Evolutionary conservation across 306 rosid species (phyloP).

Genomic region (Acacia acuminata): DNA sequence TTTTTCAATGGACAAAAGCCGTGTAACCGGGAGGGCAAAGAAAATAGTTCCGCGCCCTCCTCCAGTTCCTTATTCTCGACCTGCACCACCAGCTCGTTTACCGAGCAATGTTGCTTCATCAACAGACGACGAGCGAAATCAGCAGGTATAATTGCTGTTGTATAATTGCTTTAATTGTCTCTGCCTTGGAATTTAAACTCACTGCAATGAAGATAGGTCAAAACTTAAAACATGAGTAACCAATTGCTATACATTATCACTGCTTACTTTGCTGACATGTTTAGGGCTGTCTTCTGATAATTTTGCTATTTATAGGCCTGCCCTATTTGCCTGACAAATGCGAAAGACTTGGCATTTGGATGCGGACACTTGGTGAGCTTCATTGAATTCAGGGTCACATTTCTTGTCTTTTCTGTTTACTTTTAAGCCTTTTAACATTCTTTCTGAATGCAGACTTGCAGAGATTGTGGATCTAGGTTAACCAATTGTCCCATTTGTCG

Average conservation of each 20-base stretch:
- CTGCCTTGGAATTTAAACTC: not conserved
- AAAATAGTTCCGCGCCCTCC: conserved; percentile 68
- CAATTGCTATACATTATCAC: not conserved
- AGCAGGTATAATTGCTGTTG: conserved; percentile 42
- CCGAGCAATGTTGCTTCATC: conserved; percentile 40
- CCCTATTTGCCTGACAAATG: conserved; percentile 79
- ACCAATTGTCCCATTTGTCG: conserved; percentile 78
- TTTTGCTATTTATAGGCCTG: conserved; percentile 49
- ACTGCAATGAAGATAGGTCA: not conserved
- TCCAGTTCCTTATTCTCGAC: conserved; percentile 54
- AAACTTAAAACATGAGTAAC: not conserved
- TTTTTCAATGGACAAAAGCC: conserved; percentile 47
- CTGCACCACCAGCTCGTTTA: conserved; percentile 26
- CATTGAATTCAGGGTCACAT: not conserved
- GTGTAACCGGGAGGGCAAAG: conserved; percentile 58
- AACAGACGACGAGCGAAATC: conserved; percentile 46
- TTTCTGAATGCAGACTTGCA: conserved; percentile 60
- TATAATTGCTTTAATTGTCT: not conserved
- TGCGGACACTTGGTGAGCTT: conserved; percentile 90
- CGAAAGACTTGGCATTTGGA: conserved; percentile 73
- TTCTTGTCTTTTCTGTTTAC: not conserved
- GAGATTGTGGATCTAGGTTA: conserved; percentile 76
- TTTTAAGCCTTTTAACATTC: conserved; percentile 1
- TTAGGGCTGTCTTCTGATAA: conserved; percentile 4
- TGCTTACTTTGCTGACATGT: conserved; percentile 8